These are phyloP conservation scores for Ganoderma resinaceum DNA, from an alignment of 1,284 basidiomycete species.

Conservation along the genomic window DNA sequence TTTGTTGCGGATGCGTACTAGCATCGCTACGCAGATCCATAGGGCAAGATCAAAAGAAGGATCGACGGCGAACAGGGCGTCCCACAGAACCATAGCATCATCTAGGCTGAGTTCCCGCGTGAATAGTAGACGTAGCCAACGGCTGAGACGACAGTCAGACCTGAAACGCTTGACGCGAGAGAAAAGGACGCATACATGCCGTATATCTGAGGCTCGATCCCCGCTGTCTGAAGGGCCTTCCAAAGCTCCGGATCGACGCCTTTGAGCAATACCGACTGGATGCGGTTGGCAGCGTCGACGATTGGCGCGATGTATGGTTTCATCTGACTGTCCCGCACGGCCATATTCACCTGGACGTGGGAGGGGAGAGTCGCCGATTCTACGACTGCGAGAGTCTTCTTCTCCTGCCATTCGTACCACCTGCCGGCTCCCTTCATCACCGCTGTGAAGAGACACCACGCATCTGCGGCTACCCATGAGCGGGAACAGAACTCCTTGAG, in stretches of 20 bases:
- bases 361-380: slow-evolving; percentile 48
- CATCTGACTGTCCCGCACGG: slow-evolving; percentile 54
- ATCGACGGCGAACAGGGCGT: slow-evolving; percentile 89
- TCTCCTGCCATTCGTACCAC: slow-evolving; percentile 92
- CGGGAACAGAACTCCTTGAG: slow-evolving; percentile 70
- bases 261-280: slow-evolving; percentile 78
- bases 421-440: slow-evolving; percentile 80
- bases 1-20: slow-evolving; percentile 88
- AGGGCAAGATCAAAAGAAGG: slow-evolving; percentile 74
- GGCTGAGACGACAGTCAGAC: slow-evolving; percentile 46
- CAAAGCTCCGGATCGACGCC: slow-evolving; percentile 86
- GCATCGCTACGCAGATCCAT: slow-evolving; percentile 91
- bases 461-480: slow-evolving; percentile 81
- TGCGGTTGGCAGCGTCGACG: slow-evolving; percentile 77
- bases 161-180: background rate
- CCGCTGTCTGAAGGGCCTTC: slow-evolving; percentile 75
- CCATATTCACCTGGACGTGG: slow-evolving; percentile 52
- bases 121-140: slow-evolving; percentile 91
- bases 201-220: slow-evolving; percentile 94
- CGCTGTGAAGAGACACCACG: slow-evolving; percentile 80
- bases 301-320: slow-evolving; percentile 83
- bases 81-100: slow-evolving; percentile 87
- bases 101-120: slow-evolving; percentile 85
- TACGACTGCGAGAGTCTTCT: slow-evolving; percentile 40
- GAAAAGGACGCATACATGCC: slow-evolving; percentile 73